Conservation (phyloP, 1,284 basidiomycete genomes). For the Ceratorhiza oryzae-sativae region DNA sequence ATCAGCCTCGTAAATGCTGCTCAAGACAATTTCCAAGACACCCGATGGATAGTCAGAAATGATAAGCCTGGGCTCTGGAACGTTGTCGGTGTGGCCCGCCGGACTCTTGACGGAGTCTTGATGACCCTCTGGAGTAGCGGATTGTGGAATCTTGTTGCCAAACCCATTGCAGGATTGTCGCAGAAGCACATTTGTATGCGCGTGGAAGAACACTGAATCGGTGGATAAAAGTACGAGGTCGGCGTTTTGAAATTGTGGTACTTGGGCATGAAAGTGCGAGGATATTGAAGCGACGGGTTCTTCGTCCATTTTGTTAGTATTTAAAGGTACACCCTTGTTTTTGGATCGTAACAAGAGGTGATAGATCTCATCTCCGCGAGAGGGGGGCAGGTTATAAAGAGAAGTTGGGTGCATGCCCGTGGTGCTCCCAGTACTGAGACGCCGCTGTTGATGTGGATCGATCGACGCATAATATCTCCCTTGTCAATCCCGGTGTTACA, state of each 20-base stretch:
- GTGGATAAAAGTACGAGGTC: constrained; percentile 39
- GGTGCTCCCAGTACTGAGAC: neutral
- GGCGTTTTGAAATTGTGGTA: constrained; percentile 4
- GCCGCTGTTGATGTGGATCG: neutral
- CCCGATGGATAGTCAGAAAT: constrained; percentile 34
- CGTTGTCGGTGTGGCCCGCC: neutral
- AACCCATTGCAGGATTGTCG: constrained; percentile 37
- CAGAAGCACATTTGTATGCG: constrained; percentile 28
- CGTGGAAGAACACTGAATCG: constrained; percentile 42
- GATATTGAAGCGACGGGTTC: constrained; percentile 1
- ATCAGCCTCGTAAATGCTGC: constrained; percentile 34
- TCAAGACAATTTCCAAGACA: constrained; percentile 41
- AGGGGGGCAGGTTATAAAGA: neutral
- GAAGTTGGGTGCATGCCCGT: neutral
- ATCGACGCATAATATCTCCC: neutral
- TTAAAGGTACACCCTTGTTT: neutral
- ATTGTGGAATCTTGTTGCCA: constrained; percentile 8
- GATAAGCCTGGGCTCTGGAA: neutral
- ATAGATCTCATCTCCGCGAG: neutral
- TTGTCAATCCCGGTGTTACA: neutral
- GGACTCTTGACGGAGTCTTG: neutral
- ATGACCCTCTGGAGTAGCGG: neutral
- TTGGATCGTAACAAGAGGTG: no score
- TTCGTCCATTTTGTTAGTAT: neutral
- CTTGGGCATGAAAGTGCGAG: neutral